A percentile compares a stretch with the other conserved stretches of the same genome.
phyloP scores from a whole-genome alignment of 768 basidiomycete genomes.

The Pleurotus giganteus region DNA sequence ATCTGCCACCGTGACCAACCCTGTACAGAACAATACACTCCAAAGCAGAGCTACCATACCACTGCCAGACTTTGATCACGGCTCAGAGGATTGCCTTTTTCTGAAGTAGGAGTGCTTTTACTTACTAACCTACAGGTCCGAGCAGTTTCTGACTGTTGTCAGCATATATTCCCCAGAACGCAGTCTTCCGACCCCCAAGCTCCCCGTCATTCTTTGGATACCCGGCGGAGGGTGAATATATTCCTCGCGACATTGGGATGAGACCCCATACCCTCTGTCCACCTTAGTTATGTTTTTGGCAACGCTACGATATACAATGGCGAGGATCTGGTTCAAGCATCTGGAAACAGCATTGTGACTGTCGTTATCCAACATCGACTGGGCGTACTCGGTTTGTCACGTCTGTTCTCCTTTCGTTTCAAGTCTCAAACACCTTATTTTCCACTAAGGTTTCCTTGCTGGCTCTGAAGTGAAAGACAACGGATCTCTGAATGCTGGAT shows the following conservation, averaged over 20 bases:
- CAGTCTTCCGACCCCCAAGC: neutral
- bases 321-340: neutral
- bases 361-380: slow-evolving; percentile 4
- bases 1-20: slow-evolving; percentile 17
- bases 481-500: slow-evolving; percentile 46
- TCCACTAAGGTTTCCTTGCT: neutral
- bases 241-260: neutral
- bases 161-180: neutral
- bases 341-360: neutral
- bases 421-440: slow-evolving; percentile 2
- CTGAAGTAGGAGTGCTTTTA: neutral
- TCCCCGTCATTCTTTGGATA: slow-evolving; percentile 11
- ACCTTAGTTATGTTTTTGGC: neutral
- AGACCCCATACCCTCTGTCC: neutral
- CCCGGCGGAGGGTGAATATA: slow-evolving; percentile 11
- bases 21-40: neutral
- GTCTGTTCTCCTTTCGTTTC: neutral
- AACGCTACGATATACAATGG: neutral
- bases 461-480: slow-evolving; percentile 30
- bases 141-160: neutral
- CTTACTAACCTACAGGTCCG: neutral
- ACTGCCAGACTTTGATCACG: neutral
- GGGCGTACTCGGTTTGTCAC: slow-evolving; percentile 12
- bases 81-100: slow-evolving; percentile 12
- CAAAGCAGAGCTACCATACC: neutral